These are phyloP conservation scores for Epichloe brachyelytri DNA, from an alignment of 2,329 filamentous ascomycete species.

Conservation along the genomic window DNA sequence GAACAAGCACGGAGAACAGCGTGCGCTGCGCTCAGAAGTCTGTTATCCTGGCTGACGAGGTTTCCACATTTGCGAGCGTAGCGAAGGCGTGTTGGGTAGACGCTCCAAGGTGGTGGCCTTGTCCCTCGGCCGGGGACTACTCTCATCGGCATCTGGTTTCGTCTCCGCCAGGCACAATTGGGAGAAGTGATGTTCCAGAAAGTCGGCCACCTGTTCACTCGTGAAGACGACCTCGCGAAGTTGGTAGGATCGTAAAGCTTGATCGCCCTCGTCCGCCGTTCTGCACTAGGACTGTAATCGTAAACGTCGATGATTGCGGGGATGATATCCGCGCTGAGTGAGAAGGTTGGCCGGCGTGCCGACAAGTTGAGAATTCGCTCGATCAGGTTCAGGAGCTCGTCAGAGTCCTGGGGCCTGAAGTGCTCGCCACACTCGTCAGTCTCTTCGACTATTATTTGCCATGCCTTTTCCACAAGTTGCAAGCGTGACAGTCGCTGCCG, in stretches of 20 bases:
- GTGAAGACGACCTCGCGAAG: slow-evolving; percentile 3
- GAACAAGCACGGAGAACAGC: not conserved
- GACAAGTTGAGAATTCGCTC: slow-evolving; percentile 1
- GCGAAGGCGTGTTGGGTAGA: not conserved
- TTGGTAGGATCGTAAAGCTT: not conserved
- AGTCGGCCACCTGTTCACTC: slow-evolving; percentile 3
- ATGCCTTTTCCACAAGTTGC: not conserved
- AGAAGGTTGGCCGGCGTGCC: not conserved
- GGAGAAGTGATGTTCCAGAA: slow-evolving; percentile 2
- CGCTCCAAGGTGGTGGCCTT: not conserved
- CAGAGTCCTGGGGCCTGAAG: not conserved
- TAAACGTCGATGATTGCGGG: slow-evolving; percentile 2
- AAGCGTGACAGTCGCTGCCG: not conserved
- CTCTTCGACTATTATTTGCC: not conserved
- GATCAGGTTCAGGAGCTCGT: slow-evolving; percentile 1
- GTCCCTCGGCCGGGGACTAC: not conserved
- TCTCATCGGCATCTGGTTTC: not conserved
- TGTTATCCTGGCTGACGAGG: not conserved
- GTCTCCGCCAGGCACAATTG: not conserved
- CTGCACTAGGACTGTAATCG: not conserved
- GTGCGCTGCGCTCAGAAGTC: not conserved
- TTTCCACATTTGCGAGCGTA: slow-evolving; percentile 1
- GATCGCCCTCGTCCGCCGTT: not conserved
- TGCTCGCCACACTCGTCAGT: not conserved
- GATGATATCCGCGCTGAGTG: slow-evolving; percentile 3